phyloP scores from a whole-genome alignment of 306 rosid genomes.

The Biancaea sappan region DNA sequence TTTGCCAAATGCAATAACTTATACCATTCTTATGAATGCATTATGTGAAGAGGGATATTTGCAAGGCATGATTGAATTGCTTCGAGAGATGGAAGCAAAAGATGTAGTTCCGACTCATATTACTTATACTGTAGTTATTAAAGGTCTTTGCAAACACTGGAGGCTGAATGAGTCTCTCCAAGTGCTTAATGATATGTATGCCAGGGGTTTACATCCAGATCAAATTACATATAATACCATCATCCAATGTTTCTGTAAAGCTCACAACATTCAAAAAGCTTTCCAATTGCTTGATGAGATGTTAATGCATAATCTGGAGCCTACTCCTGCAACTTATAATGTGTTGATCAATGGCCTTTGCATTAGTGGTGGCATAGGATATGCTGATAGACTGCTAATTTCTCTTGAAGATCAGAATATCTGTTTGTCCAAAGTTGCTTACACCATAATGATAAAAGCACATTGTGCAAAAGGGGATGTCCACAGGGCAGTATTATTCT shows the following conservation, averaged over 20 bases:
- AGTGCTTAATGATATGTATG: background rate
- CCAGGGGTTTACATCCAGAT: conserved; percentile 12
- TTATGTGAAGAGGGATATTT: conserved; percentile 2
- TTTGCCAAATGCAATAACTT: conserved; percentile 4
- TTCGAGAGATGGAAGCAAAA: conserved; percentile 1
- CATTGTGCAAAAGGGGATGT: conserved; percentile 15
- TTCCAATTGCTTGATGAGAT: conserved; percentile 51
- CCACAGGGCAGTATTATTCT: conserved; percentile 1
- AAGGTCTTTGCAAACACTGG: conserved; percentile 7
- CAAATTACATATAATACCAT: conserved; percentile 29
- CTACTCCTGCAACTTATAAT: conserved; percentile 16
- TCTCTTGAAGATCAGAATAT: conserved; percentile 9
- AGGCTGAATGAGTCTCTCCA: conserved; percentile 15
- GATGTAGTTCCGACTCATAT: background rate
- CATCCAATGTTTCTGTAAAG: conserved; percentile 52
- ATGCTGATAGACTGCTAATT: conserved; percentile 42
- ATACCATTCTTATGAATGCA: conserved; percentile 18
- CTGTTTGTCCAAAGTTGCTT: conserved; percentile 20
- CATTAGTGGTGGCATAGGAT: conserved; percentile 47
- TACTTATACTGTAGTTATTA: conserved; percentile 17
- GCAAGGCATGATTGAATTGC: background rate
- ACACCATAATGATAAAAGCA: conserved; percentile 9
- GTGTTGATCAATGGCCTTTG: conserved; percentile 61
- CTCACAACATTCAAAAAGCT: conserved; percentile 46
- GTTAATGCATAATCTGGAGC: conserved; percentile 46